Percentiles rank a stretch among this genome's conserved stretches.
phyloP scores from a whole-genome alignment of 2,329 filamentous ascomycete species.

The Cercospora sp. region DNA sequence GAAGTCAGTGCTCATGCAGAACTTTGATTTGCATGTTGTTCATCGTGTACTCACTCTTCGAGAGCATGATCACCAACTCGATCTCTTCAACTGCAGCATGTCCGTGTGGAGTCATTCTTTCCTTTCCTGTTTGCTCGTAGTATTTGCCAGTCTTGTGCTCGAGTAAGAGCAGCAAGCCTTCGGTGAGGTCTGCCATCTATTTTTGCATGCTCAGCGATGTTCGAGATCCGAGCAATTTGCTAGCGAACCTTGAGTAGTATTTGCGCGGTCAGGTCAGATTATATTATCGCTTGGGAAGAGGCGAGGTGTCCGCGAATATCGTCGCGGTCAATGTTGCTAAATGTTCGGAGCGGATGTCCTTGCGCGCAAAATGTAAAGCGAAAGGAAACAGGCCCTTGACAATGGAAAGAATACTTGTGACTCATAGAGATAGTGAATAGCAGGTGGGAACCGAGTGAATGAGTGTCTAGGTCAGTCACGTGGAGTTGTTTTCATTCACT shows the following conservation, averaged over 20 bases:
- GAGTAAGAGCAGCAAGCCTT: slow-evolving; percentile 10
- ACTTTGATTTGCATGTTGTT: neutral
- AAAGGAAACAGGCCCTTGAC: neutral
- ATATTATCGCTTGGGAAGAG: neutral
- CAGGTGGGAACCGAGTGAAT: neutral
- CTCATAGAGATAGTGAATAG: neutral
- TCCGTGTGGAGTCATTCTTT: slow-evolving; percentile 19
- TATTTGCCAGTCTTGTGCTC: slow-evolving; percentile 24
- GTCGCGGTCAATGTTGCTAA: neutral
- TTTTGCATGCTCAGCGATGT: neutral
- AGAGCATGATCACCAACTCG: slow-evolving; percentile 20
- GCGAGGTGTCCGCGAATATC: too few relatives aligned
- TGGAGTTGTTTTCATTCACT: neutral
- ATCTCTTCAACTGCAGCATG: slow-evolving; percentile 14
- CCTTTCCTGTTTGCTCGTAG: neutral
- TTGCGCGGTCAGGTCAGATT: neutral
- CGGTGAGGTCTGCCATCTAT: neutral
- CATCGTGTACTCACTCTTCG: neutral
- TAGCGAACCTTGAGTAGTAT: neutral
- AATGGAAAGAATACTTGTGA: neutral
- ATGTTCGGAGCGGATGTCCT: neutral
- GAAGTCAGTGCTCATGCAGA: neutral
- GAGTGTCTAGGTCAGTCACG: neutral
- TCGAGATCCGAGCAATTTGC: neutral
- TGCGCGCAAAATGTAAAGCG: neutral